Conservation (phyloP, 495 filamentous ascomycete genomes). For the Clavariopsis aquatica region DNA sequence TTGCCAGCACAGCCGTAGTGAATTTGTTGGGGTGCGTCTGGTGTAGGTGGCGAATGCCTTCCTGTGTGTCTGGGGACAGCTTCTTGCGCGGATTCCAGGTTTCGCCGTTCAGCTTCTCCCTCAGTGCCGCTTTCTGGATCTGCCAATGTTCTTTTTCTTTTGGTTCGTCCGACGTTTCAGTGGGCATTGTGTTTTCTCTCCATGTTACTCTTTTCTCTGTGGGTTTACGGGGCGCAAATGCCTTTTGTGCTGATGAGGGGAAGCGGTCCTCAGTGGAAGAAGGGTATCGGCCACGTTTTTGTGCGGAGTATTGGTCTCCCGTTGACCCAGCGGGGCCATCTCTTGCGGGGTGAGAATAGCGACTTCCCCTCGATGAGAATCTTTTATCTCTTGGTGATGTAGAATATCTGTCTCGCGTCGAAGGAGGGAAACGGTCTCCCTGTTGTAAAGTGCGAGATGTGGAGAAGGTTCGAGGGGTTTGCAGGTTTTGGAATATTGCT, state of each 20-base stretch:
- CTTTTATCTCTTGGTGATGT: not conserved
- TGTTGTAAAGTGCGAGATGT: not conserved
- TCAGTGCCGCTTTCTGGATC: constrained; percentile 66
- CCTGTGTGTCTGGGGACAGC: constrained; percentile 85
- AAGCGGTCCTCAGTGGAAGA: not conserved
- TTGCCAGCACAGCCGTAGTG: constrained; percentile 70
- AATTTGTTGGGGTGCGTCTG: constrained; percentile 71
- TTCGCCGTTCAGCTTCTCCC: constrained; percentile 67
- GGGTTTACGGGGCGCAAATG: constrained; percentile 1
- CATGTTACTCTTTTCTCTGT: constrained; percentile 7
- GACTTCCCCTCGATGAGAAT: not conserved
- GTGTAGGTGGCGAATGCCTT: constrained; percentile 81
- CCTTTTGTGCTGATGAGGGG: not conserved
- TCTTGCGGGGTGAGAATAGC: not conserved
- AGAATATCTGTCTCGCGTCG: too few species aligned
- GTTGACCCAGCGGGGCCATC: too few species aligned
- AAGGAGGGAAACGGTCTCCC: not conserved
- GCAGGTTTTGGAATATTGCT: not conserved
- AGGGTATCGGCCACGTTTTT: not conserved
- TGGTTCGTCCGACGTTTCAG: not conserved
- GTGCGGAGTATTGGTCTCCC: not conserved
- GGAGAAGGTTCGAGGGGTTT: constrained; percentile 3
- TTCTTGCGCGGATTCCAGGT: constrained; percentile 82
- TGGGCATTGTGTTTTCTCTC: not conserved
- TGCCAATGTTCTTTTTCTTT: constrained; percentile 62